These are phyloP conservation scores for Saccharomyces uvarum DNA, from an alignment of 1,139 yeast genomes.

Conservation along the genomic window DNA sequence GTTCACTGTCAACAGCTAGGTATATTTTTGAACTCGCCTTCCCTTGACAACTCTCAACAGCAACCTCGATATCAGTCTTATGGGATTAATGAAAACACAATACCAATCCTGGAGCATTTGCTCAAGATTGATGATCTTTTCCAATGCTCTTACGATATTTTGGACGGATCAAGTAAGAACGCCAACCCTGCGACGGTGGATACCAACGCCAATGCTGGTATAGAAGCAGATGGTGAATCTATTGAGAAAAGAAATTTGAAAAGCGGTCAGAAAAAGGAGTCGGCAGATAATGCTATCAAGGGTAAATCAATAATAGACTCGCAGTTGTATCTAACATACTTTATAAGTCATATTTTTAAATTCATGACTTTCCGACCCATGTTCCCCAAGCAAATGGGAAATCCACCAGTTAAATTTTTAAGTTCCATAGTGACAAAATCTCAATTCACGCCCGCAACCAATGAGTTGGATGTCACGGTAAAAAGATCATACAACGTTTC, in stretches of 20 bases:
- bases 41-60: background rate
- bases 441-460: slow-evolving; percentile 18
- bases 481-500: slow-evolving; percentile 34
- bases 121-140: slow-evolving; percentile 9
- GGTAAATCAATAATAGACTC: slow-evolving; percentile 17
- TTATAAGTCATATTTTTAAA: slow-evolving; percentile 36
- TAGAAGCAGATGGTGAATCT: background rate
- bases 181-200: background rate
- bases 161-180: background rate
- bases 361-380: slow-evolving; percentile 40
- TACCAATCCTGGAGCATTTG: slow-evolving; percentile 8
- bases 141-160: background rate
- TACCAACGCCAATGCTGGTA: background rate
- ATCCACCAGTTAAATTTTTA: slow-evolving; percentile 24
- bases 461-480: slow-evolving; percentile 22
- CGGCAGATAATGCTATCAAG: background rate
- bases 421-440: slow-evolving; percentile 17
- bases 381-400: slow-evolving; percentile 23
- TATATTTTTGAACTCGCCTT: slow-evolving; percentile 2
- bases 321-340: slow-evolving; percentile 32
- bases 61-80: slow-evolving; percentile 9
- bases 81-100: background rate
- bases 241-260: background rate
- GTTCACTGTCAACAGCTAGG: slow-evolving; percentile 27
- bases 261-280: background rate